phyloP scores from a whole-genome alignment of 768 basidiomycete species.

The Calocera cornea region DNA sequence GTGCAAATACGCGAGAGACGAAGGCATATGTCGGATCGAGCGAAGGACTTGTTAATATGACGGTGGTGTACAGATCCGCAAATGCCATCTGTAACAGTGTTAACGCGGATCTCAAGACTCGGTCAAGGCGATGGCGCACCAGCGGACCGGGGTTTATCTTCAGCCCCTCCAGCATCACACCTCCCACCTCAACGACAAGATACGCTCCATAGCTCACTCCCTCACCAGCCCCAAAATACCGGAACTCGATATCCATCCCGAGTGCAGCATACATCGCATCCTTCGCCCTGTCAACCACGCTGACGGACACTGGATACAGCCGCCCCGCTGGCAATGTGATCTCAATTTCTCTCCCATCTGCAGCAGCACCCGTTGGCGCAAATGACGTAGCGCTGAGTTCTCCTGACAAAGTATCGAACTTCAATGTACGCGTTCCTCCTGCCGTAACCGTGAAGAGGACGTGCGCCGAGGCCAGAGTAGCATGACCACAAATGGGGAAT shows the following conservation, averaged over 20 bases:
- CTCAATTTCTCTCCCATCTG: constrained; percentile 12
- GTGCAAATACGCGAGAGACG: constrained; percentile 23
- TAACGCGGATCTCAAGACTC: background rate
- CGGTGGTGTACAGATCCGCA: background rate
- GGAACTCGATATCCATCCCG: constrained; percentile 7
- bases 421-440: constrained; percentile 8
- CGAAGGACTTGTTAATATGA: constrained; percentile 16
- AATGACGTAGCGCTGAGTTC: constrained; percentile 10
- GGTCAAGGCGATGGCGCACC: background rate
- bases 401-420: constrained; percentile 17
- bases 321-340: constrained; percentile 19
- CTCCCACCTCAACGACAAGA: constrained; percentile 11
- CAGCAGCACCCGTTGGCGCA: background rate
- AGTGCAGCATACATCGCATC: background rate
- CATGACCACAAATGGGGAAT: constrained; percentile 24
- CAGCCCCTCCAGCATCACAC: constrained; percentile 2
- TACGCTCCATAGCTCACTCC: constrained; percentile 5
- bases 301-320: constrained; percentile 2
- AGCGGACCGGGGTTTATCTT: background rate
- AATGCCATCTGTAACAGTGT: constrained; percentile 8
- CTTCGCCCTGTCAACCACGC: background rate
- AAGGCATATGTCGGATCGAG: constrained; percentile 14
- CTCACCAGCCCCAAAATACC: background rate
- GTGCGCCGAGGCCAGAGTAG: constrained; percentile 23
- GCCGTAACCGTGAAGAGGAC: constrained; percentile 15